These are phyloP conservation scores for Pichia terricola DNA, from an alignment of 1,139 yeast species.

Conservation along the genomic window DNA sequence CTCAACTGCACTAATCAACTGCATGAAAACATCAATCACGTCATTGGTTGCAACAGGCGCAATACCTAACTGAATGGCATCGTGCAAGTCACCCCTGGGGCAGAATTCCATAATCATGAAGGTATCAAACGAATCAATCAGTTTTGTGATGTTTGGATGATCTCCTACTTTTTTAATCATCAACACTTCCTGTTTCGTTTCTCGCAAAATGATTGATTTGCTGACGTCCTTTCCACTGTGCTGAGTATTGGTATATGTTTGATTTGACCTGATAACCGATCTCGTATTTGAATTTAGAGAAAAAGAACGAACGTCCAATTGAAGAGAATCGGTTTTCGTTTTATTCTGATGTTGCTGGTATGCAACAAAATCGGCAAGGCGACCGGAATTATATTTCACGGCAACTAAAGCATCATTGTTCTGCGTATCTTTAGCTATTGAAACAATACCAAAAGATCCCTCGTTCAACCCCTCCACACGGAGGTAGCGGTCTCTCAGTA, in stretches of 20 bases:
- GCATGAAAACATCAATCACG: slow-evolving; percentile 65
- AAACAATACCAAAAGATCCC: slow-evolving; percentile 90
- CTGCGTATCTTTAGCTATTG: slow-evolving; percentile 66
- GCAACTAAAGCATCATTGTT: slow-evolving; percentile 56
- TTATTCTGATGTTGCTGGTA: slow-evolving; percentile 18
- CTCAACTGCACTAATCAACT: slow-evolving; percentile 68
- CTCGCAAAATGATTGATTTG: slow-evolving; percentile 30
- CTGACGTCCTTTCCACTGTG: slow-evolving; percentile 14
- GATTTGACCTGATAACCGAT: slow-evolving; percentile 9
- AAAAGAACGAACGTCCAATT: slow-evolving; percentile 11
- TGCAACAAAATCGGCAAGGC: slow-evolving; percentile 21
- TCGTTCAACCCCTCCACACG: slow-evolving; percentile 75
- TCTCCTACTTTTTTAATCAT: slow-evolving; percentile 64
- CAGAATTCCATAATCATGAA: slow-evolving; percentile 83
- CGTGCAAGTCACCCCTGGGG: slow-evolving; percentile 86
- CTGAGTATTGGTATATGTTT: slow-evolving; percentile 15
- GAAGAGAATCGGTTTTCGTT: neutral
- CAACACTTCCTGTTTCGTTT: slow-evolving; percentile 71
- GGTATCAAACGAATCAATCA: slow-evolving; percentile 71
- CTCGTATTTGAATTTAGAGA: slow-evolving; percentile 13
- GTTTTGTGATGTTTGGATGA: slow-evolving; percentile 53
- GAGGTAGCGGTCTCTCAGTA: slow-evolving; percentile 54
- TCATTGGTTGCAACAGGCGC: slow-evolving; percentile 75
- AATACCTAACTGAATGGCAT: slow-evolving; percentile 73
- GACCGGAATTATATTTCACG: slow-evolving; percentile 62